These are phyloP conservation scores for Claviceps sorghi DNA, from an alignment of 2,329 filamentous ascomycete genomes.

Conservation along the genomic window DNA sequence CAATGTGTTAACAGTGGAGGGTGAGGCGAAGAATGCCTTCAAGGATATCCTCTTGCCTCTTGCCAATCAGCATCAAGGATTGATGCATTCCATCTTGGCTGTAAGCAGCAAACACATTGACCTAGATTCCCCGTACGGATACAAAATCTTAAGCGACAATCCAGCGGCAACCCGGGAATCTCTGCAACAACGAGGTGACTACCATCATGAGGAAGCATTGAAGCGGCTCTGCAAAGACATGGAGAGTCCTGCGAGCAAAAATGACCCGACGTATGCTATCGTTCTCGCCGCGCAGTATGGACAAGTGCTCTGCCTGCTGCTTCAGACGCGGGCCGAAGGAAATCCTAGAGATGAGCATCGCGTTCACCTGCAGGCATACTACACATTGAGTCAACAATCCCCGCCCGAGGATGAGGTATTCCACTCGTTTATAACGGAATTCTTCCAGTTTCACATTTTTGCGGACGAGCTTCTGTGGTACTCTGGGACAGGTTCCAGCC, in stretches of 20 bases:
- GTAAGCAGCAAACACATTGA: conserved; percentile 67
- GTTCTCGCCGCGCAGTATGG: conserved; percentile 42
- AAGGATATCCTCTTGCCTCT: conserved; percentile 71
- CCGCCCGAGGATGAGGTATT: conserved; percentile 54
- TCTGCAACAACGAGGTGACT: conserved; percentile 36
- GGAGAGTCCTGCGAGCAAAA: conserved; percentile 24
- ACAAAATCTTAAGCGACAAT: conserved; percentile 35
- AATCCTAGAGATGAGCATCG: conserved; percentile 54
- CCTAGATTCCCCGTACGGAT: conserved; percentile 40
- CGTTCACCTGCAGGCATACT: conserved; percentile 64
- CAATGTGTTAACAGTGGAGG: conserved; percentile 67
- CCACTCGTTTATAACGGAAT: conserved; percentile 49
- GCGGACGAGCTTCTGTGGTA: conserved; percentile 47
- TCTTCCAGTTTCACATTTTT: conserved; percentile 71
- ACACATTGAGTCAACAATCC: conserved; percentile 49
- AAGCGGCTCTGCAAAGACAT: conserved; percentile 36
- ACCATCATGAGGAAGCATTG: conserved; percentile 41
- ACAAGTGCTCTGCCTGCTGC: conserved; percentile 47
- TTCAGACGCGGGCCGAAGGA: conserved; percentile 43
- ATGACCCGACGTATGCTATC: conserved; percentile 29
- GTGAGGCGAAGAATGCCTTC: conserved; percentile 71
- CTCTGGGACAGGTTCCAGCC: conserved; percentile 22
- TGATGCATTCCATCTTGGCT: conserved; percentile 84
- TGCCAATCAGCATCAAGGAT: conserved; percentile 60
- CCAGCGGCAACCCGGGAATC: conserved; percentile 30